Evolutionary conservation across 441 rosid species (phyloP), one percentile per base, ranked within the genome.

Genomic region (Codiaeum variegatum): DNA sequence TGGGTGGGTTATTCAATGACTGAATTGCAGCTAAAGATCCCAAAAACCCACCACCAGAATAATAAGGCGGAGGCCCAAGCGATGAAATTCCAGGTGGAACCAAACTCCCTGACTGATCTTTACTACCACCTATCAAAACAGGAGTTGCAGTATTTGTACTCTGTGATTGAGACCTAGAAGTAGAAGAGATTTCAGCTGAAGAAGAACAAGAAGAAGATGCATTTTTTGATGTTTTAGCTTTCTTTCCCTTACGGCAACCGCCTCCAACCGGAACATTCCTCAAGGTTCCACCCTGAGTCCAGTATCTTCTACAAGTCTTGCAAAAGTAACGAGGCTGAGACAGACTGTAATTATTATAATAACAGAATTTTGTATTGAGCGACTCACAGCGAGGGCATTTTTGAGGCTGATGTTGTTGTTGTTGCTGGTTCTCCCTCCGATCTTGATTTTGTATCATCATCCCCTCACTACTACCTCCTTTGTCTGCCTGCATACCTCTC

Each of bases 241-340:
- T 86, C 76, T 87, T 91, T 10, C 81, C 78, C 69, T 82, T 91
- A 72, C 87, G 77, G 62, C 85, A 82, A 51, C 91, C 85, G 47
- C 95, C 93, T 21, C 95, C 98, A 0, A 89, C 84, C 0, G 97
- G 97, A 38, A 88, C 87, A 83, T 87, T 88, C 75, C 95, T 83
- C 24, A 87, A 75, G 67, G 87, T 82, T 28, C 98, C 97, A 6
- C 98, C 95, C 15, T 88, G 97, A 58, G 98, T 93, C 97, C 97
- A 93, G 54, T 87, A 89, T 68, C 98, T 76, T 74, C 92, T 79
- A 81, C 98, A 93, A 0, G 80, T 77, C 85, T 89, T 93, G 83
- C 98, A 93, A 73, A 83, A 87, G 71, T 86, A 88, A 2, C 98
- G 93, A 7, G 97, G 97, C 83, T 93, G 97, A 62, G 92, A 73